Evolutionary conservation across 495 filamentous ascomycete species (phyloP), one percentile per base, ranked within the genome.

Genomic region (Podospora conica): DNA sequence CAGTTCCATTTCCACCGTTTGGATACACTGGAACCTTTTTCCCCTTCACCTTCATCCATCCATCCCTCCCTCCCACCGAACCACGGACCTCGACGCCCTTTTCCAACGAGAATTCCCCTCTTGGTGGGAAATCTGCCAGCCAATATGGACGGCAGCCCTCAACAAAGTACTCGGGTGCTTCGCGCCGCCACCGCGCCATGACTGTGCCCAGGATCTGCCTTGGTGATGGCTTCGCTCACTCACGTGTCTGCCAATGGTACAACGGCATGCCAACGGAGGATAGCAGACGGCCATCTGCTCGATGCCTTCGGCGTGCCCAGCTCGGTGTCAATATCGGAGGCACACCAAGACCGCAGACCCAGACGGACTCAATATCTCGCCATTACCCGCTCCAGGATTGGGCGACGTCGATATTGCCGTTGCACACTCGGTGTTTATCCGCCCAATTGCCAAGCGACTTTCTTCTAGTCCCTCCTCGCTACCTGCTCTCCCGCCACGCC

Each of bases 391-490:
- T 63, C 55, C 63, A 71, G 63, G 58, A 66, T 61, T 62, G 57
- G 69, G 23, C 60, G 62, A 67, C 27, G 31, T 60, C 65, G 64
- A 69, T 63, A 69, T 69, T 69, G 59, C 18, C 10, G 27, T 63
- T 63, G 53, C 53, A 20, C 67, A 65, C 56, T 33, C 15, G 24
- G 20, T 23, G 67, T 74, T 74, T 74, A 74, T 27, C 72, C 72
- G 54, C 48, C 72, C 72, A 70, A 74, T 72, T 23, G 56, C 22
- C 58, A 61, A 60, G 21, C 54, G 53, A 20, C 20, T 33, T 7
- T 15, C 53, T 20, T 12, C 53, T 28, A n/a, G 27, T 8, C 10
- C 12, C 48, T 53, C 58, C 58, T 58, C 65, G 48, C 53, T 58
- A 24, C 25, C 57, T 61, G 40, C 53, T n/a, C 33, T 53, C 59